Conservation (phyloP, 2,329 filamentous ascomycete genomes). For the Pseudogymnoascus sp. region DNA sequence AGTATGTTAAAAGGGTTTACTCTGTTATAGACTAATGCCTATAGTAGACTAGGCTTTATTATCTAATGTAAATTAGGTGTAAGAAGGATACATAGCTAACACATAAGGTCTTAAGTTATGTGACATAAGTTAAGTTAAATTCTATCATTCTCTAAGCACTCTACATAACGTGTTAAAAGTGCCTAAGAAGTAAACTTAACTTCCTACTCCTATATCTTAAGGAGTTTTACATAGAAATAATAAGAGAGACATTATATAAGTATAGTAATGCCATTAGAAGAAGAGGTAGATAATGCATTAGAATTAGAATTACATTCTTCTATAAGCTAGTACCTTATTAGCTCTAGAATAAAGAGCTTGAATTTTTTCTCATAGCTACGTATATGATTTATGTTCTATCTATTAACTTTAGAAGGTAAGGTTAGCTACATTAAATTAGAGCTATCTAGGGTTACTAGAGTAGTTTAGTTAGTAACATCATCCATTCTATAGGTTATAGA, state of each 20-base stretch:
- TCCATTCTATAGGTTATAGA: neutral
- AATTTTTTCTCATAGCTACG: neutral
- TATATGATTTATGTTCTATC: neutral
- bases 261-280: neutral
- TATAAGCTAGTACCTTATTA: neutral
- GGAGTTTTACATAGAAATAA: neutral
- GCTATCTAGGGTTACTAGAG: neutral
- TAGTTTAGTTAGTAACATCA: neutral
- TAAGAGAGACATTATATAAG: neutral
- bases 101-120: neutral
- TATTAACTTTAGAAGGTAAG: neutral
- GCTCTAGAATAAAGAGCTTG: neutral
- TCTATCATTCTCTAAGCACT: neutral
- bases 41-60: neutral
- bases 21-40: neutral
- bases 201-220: neutral
- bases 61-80: neutral
- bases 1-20: neutral
- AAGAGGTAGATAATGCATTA: neutral
- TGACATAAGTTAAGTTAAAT: neutral
- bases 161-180: neutral
- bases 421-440: neutral
- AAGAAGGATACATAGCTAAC: neutral
- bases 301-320: neutral
- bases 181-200: neutral